Base-by-base conservation (phyloP, 495 filamentous ascomycete species). In the Pseudoneurospora amorphoporcata region DNA sequence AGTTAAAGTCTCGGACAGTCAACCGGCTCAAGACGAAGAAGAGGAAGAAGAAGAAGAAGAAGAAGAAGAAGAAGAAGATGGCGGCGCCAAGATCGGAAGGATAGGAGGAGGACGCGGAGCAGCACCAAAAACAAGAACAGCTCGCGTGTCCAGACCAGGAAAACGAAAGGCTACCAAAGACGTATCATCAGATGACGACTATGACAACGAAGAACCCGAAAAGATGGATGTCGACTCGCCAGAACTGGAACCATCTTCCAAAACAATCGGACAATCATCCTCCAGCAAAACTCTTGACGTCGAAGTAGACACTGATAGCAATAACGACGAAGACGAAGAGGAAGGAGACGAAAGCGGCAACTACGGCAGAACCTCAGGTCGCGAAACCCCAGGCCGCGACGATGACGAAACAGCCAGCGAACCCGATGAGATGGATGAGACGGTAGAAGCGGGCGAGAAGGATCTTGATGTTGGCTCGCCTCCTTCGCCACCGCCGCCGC, bases 161-260 rank as follows among this genome's bases (percentile, higher is more conserved):
- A 91, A 92, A 76, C 83, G 89, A 14, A 89, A 88, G 78, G 77
- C 78, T 8, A 29, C 70, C 8, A 77, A 79, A 19, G 78, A 77
- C 61, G 80, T 80, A 19, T 75, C 73, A 3, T 76, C 74, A 2
- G 75, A 77, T 38, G 81, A 80, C 35, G 80, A 78, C 2, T 84
- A 86, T 17, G 81, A 80, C 38, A 79, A 85, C 8, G 88, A 75
- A 16, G 12, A 61, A 5, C 88, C 88, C 70, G 87, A 89, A 71
- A 82, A 81, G 76, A 90, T 91, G 88, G 86, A 91, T 40, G 75
- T 89, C 5, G 88, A 90, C 70, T 69, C 81, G 23, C 45, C 71
- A 45, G 45, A 81, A 23, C 58, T 71, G 53, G 43, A 69, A 5
- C 70, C 76, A 4, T 40, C 73, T 0, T 35, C 53, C 4, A 19